Base-by-base conservation (phyloP, 768 basidiomycete genomes). In the Auriscalpium microsporum region DNA sequence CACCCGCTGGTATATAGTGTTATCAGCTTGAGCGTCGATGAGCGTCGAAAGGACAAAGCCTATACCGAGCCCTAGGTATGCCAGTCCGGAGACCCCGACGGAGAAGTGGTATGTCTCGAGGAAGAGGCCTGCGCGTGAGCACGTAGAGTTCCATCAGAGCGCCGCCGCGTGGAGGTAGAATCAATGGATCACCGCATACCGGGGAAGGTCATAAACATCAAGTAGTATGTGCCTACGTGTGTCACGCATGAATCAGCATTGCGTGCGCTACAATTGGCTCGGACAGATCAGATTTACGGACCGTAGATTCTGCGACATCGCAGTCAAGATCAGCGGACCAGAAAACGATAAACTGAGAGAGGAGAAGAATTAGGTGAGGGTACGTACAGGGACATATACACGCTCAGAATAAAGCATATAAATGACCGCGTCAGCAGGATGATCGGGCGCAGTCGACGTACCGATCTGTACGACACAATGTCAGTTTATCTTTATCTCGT, bases 361-460 rank as follows among this genome's bases (percentile, higher is more conserved):
- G 9, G 37, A 16, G 10, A 77, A 28, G 28, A 28, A 28, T 2
- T 28, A 7, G 28, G 5, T 7, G 28, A 28, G 7, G 28, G 28
- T 28, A 28, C 84, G 68, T 58, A 85, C 83, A 87, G 73, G n/a
- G 84, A 79, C 80, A 83, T 80, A 60, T 87, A 89, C 50, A 83
- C 71, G 65, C 84, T 87, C 52, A 88, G 73, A 36, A 82, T 72
- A 64, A 89, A 87, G 66, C 84, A 87, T 48, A 87, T 75, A 53
- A 84, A 78, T 63, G 83, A 87, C 35, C 70, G 71, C 35, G 73
- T 77, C 38, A 89, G 74, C 47, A 88, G 69, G 8, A 78, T 71
- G 21, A 81, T 61, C 0, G 87, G 87, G 17, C 87, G 73, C 14
- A n/a, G n/a, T 28, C 5, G 28, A 28, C 28, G 28, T 28, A 28